Base-by-base conservation (phyloP, 1,284 basidiomycete genomes). In the Sporisorium graminicola region DNA sequence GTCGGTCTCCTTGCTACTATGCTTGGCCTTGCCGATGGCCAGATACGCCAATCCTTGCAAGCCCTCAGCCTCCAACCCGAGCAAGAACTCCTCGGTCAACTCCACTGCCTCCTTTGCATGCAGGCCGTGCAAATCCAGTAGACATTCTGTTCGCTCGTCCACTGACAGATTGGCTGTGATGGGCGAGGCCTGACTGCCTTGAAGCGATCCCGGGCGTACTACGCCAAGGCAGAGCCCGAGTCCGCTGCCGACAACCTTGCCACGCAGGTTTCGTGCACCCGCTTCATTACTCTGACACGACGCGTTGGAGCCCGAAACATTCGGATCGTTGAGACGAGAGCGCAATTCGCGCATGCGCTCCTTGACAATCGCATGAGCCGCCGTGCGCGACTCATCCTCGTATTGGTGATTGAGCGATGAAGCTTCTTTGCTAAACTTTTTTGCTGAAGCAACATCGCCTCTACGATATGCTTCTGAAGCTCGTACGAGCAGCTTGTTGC, bases 381-480 rank as follows among this genome's bases (percentile, higher is more conserved):
- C 95, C 2, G 94, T 93, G 52, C 90, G 90, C 20, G 89, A 90
- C 89, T 93, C 93, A 87, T 97, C 94, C 35, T 88, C 88, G 92
- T 98, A 96, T 86, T 93, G 92, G 43, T 90, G 90, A 83, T 98
- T 98, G 67, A 98, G 87, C 49, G 94, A 93, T 80, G 96, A 94
- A 5, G 95, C 96, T 84, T 98, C 95, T 43, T 93, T 88, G 77
- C 92, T 94, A 87, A 95, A 98, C 52, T 94, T 89, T 86, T 97
- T 96, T 24, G 96, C 96, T 0, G 93, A 92, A 0, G 94, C 94
- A 3, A 95, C 95, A 78, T 99, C 95, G 5, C 95, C 95, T 13
- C 93, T 90, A 50, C 94, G 89, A 92, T 94, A 98, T 2, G 95
- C 94, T 82, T 98, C 94, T 1, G 96, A 94, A 5, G 96, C 96